Evolutionary conservation across 306 rosid genomes (phyloP).

Genomic region (Castanea mollissima): DNA sequence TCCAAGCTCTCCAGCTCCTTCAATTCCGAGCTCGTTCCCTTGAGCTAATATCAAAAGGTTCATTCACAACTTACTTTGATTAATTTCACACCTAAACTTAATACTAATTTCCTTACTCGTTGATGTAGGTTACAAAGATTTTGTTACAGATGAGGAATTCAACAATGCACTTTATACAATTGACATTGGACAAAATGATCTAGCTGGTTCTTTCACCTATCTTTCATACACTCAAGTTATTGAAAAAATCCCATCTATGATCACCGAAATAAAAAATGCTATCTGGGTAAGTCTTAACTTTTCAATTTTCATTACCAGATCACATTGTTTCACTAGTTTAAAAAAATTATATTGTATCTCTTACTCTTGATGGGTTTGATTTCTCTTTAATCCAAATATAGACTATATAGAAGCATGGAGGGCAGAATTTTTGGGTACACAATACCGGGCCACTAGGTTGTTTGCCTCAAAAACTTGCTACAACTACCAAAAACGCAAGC

Average conservation of each 20-base stretch:
- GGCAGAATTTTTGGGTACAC: conserved; percentile 29
- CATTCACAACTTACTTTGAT: background rate
- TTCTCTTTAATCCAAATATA: background rate
- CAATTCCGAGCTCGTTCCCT: conserved; percentile 28
- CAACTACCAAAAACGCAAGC: conserved; percentile 6
- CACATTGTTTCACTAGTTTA: background rate
- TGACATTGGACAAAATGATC: conserved; percentile 8
- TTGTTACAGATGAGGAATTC: background rate
- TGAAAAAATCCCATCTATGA: background rate
- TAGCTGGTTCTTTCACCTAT: background rate
- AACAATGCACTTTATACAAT: background rate
- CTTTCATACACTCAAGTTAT: background rate
- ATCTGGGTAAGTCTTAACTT: background rate
- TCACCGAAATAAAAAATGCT: background rate
- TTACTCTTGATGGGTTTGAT: too few relatives aligned
- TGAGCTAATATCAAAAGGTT: conserved; percentile 22
- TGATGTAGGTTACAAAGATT: background rate
- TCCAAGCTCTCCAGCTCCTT: conserved; percentile 32
- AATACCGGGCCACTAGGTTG: conserved; percentile 35
- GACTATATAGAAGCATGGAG: conserved; percentile 19
- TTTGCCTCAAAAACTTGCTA: conserved; percentile 25
- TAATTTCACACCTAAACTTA: too few relatives aligned
- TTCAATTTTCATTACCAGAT: background rate
- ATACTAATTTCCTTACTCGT: background rate
- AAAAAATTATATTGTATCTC: background rate